phyloP scores from a whole-genome alignment of 495 filamentous ascomycete species.

The Cudoniella acicularis region DNA sequence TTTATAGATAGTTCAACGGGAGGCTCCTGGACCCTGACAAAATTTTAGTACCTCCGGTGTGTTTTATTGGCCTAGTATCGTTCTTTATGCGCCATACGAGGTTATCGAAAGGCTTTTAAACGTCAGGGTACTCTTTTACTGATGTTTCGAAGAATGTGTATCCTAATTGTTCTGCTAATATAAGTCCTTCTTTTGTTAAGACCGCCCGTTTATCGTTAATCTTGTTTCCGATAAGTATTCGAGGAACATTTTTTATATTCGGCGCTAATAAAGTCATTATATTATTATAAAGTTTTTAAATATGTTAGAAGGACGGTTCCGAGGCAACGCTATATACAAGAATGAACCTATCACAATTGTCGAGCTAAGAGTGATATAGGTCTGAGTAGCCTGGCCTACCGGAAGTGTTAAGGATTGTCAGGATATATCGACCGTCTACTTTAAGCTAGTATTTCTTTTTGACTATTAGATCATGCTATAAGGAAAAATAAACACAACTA shows the following conservation, averaged over 20 bases:
- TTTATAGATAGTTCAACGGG: too few relatives aligned
- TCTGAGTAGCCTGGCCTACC: not conserved
- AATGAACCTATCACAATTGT: not conserved
- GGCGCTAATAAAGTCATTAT: not conserved
- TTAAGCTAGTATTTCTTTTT: not conserved
- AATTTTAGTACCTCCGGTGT: not conserved
- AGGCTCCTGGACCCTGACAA: too few relatives aligned
- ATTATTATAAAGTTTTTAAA: not conserved
- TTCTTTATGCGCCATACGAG: not conserved
- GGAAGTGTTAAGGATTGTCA: not conserved
- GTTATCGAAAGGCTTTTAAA: not conserved
- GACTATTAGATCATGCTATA: not conserved
- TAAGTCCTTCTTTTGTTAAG: not conserved
- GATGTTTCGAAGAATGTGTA: not conserved
- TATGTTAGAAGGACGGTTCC: not conserved
- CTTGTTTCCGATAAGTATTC: not conserved
- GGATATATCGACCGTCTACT: not conserved
- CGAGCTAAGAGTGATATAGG: too few relatives aligned
- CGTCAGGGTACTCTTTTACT: not conserved
- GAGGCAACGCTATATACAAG: slow-evolving; percentile 5
- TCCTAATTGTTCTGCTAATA: not conserved
- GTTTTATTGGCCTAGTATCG: not conserved
- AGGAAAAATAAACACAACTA: not conserved
- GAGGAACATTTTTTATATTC: not conserved
- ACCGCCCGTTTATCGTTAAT: not conserved